Evolutionary conservation across 2,329 filamentous ascomycete species (phyloP).

Genomic region (Apiospora arundinis): DNA sequence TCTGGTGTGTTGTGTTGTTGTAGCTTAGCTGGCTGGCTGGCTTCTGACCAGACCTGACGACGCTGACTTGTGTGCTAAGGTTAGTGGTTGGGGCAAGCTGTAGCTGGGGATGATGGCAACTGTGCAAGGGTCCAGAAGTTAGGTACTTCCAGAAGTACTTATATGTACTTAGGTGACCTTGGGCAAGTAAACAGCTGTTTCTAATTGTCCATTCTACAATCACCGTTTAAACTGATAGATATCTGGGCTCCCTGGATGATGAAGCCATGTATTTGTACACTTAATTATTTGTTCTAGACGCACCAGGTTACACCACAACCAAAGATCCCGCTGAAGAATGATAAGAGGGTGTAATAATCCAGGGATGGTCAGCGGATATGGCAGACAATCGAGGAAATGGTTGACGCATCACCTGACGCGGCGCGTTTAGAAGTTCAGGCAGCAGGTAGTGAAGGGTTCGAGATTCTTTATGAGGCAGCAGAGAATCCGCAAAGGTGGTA

Average conservation of each 20-base stretch:
- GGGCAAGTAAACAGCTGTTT: neutral
- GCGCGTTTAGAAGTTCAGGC: slow-evolving; percentile 5
- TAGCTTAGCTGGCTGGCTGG: neutral
- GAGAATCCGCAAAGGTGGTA: neutral
- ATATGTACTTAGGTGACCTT: neutral
- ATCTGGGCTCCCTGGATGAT: neutral
- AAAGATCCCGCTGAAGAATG: neutral
- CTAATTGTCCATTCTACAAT: neutral
- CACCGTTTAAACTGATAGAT: too few species aligned
- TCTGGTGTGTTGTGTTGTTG: neutral
- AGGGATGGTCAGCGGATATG: slow-evolving; percentile 8
- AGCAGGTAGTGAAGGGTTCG: neutral
- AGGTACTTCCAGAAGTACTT: neutral
- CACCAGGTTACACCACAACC: neutral
- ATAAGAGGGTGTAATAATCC: slow-evolving; percentile 1
- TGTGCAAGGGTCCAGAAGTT: slow-evolving; percentile 4
- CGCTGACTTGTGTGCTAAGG: slow-evolving; percentile 11
- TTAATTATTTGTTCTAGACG: neutral
- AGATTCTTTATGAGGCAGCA: neutral
- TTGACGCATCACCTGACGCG: slow-evolving; percentile 13
- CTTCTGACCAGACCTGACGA: neutral
- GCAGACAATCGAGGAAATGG: neutral
- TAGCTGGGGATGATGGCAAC: neutral
- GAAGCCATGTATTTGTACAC: slow-evolving; percentile 4
- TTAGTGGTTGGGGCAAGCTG: neutral